phyloP scores from a whole-genome alignment of 208 protist species.

The Phytomonas serpens region DNA sequence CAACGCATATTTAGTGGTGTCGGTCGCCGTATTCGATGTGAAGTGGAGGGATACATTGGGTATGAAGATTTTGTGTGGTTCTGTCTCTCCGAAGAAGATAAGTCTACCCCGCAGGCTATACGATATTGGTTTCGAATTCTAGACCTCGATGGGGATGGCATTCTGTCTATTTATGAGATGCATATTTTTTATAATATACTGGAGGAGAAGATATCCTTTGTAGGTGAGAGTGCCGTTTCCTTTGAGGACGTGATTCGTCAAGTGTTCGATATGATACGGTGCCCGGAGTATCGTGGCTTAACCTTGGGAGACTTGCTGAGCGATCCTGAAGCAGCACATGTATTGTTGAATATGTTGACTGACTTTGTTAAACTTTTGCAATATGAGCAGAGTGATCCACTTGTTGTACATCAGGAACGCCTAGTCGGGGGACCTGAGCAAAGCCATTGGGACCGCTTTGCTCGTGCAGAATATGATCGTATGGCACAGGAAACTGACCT shows the following conservation, averaged over 20 bases:
- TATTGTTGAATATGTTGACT: conserved; percentile 92
- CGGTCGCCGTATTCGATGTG: conserved; percentile 32
- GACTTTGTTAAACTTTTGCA: conserved; percentile 92
- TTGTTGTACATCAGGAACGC: conserved; percentile 70
- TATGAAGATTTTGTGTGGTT: conserved; percentile 97
- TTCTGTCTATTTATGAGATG: conserved; percentile 92
- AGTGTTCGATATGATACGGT: conserved; percentile 90
- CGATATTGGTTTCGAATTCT: conserved; percentile 94
- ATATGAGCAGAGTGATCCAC: conserved; percentile 90
- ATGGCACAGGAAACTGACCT: conserved; percentile 77
- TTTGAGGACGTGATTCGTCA: conserved; percentile 93
- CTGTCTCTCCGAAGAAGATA: conserved; percentile 95
- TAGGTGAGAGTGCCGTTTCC: conserved; percentile 48
- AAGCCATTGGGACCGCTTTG: conserved; percentile 91
- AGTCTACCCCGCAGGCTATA: conserved; percentile 80
- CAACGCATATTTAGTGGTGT: conserved; percentile 69
- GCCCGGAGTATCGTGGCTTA: conserved; percentile 39
- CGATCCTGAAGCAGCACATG: conserved; percentile 60
- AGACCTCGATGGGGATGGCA: conserved; percentile 93
- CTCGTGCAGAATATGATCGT: conserved; percentile 88
- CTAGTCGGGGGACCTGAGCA: conserved; percentile 57
- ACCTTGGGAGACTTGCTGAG: conserved; percentile 80
- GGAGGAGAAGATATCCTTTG: neutral
- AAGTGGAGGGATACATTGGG: conserved; percentile 48
- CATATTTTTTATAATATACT: conserved; percentile 80